Percentiles rank a stretch among this genome's conserved stretches.
These are phyloP conservation scores for Cicer pinnatifidum DNA, from an alignment of 306 rosid genomes.

Conservation along the genomic window DNA sequence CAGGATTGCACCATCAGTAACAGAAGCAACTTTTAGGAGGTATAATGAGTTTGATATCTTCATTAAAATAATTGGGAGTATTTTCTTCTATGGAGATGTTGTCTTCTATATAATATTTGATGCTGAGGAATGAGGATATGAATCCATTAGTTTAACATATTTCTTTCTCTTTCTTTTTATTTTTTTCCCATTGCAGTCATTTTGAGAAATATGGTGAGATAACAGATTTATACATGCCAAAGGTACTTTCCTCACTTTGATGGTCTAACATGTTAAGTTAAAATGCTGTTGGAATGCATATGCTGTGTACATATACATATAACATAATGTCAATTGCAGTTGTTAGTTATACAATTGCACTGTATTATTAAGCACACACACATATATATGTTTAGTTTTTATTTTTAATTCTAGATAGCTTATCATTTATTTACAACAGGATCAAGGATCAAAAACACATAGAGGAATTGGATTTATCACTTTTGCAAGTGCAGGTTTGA, in stretches of 20 bases:
- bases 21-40: slow-evolving; percentile 88
- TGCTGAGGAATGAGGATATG: slow-evolving; percentile 33
- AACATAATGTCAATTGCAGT: background rate
- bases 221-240: slow-evolving; percentile 96
- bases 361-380: background rate
- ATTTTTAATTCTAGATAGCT: slow-evolving; percentile 13
- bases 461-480: slow-evolving; percentile 98
- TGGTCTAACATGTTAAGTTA: slow-evolving; percentile 17
- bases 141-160: slow-evolving; percentile 7
- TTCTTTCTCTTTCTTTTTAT: background rate
- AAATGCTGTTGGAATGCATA: slow-evolving; percentile 17
- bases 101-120: background rate
- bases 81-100: background rate
- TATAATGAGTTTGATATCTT: slow-evolving; percentile 45
- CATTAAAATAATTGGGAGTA: background rate
- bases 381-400: background rate
- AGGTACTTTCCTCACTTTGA: slow-evolving; percentile 58
- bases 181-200: slow-evolving; percentile 62
- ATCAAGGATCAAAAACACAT: slow-evolving; percentile 83
- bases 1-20: slow-evolving; percentile 85
- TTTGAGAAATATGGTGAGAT: slow-evolving; percentile 98
- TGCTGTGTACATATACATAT: background rate
- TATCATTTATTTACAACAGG: slow-evolving; percentile 59
- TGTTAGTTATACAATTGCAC: slow-evolving; percentile 11
- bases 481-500: slow-evolving; percentile 87